Evolutionary conservation across 345 rosid genomes (phyloP).

Genomic region (Salix brachista): DNA sequence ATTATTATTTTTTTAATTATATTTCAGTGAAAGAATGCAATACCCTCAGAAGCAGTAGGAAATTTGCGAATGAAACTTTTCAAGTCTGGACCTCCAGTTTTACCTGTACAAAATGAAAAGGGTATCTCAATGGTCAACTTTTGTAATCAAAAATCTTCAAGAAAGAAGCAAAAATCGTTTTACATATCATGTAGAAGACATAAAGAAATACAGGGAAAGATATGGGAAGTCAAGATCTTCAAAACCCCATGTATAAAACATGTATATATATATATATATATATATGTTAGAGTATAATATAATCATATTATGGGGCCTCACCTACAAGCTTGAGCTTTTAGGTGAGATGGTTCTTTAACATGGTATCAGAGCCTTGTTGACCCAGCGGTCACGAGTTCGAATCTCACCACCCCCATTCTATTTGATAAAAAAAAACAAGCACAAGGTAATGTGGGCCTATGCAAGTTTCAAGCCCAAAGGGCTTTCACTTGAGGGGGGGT

Average conservation of each 20-base stretch:
- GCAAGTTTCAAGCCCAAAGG: too few species aligned
- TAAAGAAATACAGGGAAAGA: not conserved
- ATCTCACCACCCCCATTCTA: too few species aligned
- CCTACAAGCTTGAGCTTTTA: too few species aligned
- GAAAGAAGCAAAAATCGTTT: not conserved
- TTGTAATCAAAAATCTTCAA: not conserved
- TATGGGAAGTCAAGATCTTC: not conserved
- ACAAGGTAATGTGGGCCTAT: too few species aligned
- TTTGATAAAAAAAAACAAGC: too few species aligned
- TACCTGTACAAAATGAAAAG: constrained; percentile 38
- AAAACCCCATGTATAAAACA: not conserved
- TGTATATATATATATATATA: too few species aligned
- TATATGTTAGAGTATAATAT: too few species aligned
- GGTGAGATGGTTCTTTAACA: too few species aligned
- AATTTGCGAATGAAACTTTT: constrained; percentile 78
- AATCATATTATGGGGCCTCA: too few species aligned
- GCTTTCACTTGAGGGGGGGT: too few species aligned
- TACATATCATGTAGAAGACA: not conserved
- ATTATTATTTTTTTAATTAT: not conserved
- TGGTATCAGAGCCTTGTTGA: too few species aligned
- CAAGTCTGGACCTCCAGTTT: constrained; percentile 76
- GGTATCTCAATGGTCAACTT: not conserved
- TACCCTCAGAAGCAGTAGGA: constrained; percentile 67
- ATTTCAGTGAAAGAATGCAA: not conserved
- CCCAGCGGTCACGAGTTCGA: too few species aligned